Evolutionary conservation across 2,329 filamentous ascomycete species (phyloP).

Genomic region (Phialophora expanda): DNA sequence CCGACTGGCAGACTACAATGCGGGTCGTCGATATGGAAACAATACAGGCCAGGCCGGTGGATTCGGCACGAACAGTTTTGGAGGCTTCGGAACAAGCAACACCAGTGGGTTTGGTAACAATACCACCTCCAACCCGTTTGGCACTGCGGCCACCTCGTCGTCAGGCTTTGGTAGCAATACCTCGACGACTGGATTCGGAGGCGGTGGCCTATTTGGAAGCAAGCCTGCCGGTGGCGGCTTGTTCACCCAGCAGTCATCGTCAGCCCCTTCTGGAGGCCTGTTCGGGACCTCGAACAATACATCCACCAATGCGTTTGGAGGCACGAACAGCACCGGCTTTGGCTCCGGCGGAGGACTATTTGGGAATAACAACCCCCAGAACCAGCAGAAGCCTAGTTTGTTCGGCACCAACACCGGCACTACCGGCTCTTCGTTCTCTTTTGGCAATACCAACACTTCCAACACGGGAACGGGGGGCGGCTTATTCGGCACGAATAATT

Average conservation of each 20-base stretch:
- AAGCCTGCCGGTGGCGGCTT: constrained; percentile 42
- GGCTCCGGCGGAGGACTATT: constrained; percentile 54
- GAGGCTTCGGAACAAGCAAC: constrained; percentile 47
- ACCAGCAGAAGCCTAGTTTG: constrained; percentile 47
- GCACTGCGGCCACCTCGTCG: constrained; percentile 45
- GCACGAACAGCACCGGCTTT: constrained; percentile 48
- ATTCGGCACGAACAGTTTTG: constrained; percentile 70
- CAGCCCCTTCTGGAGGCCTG: constrained; percentile 45
- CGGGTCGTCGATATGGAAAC: constrained; percentile 83
- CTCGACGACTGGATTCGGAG: constrained; percentile 48
- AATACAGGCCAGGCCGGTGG: constrained; percentile 78
- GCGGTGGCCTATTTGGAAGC: constrained; percentile 53
- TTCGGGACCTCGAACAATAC: constrained; percentile 50
- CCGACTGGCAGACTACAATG: constrained; percentile 82
- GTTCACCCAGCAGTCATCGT: constrained; percentile 41
- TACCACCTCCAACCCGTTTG: constrained; percentile 42
- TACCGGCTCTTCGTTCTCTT: constrained; percentile 38
- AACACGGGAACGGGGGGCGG: constrained; percentile 39
- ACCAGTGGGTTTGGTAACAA: constrained; percentile 37
- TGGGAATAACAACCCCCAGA: constrained; percentile 48
- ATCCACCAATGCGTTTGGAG: constrained; percentile 44
- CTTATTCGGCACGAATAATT: constrained; percentile 28
- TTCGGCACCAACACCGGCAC: constrained; percentile 50
- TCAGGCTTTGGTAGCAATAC: constrained; percentile 46
- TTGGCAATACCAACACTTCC: constrained; percentile 43